Conservation (phyloP, 179 eudicot genomes). For the Camellia oleifera region DNA sequence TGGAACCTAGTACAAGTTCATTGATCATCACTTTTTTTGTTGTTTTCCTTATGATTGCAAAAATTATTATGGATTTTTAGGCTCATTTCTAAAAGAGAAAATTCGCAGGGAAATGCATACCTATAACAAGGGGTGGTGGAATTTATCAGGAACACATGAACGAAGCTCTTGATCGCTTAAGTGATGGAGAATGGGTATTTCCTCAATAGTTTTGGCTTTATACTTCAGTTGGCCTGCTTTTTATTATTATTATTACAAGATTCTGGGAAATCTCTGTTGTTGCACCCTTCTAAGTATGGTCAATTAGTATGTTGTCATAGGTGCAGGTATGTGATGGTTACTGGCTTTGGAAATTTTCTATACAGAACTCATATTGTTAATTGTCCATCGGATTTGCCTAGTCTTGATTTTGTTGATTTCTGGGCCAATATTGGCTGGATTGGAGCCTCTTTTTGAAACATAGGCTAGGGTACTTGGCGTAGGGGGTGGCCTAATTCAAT, state of each 20-base stretch:
- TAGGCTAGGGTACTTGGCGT: background rate
- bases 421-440: too few relatives aligned
- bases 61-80: slow-evolving; percentile 24
- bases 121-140: slow-evolving; percentile 89
- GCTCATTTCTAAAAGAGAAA: slow-evolving; percentile 28
- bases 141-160: slow-evolving; percentile 93
- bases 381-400: background rate
- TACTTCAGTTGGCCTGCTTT: background rate
- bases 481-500: background rate
- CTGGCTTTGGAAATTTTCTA: background rate
- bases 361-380: background rate
- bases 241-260: background rate
- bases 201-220: background rate
- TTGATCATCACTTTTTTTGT: slow-evolving; percentile 7
- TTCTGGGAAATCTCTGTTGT: background rate
- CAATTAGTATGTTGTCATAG: background rate
- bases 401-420: background rate
- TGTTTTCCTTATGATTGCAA: background rate
- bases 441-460: too few relatives aligned
- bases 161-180: slow-evolving; percentile 86
- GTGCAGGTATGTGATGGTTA: background rate
- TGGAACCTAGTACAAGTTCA: background rate
- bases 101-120: slow-evolving; percentile 93
- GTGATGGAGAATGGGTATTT: slow-evolving; percentile 84
- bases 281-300: background rate